phyloP scores from a whole-genome alignment of 192 early-diverging fungal species.

The Physocladia obscura region DNA sequence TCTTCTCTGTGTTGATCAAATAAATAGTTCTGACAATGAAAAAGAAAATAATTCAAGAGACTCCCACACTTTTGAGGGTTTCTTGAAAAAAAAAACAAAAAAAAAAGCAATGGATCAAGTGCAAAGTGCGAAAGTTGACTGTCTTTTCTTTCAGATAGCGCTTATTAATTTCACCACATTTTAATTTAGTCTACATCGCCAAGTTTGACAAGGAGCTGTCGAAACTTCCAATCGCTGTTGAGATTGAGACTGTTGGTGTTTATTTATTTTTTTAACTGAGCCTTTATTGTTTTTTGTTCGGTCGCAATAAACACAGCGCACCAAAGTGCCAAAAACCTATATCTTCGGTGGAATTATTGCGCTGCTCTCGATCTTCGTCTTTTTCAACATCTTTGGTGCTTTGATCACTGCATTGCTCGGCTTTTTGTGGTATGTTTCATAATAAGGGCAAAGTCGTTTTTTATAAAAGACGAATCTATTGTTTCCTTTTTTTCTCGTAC shows the following conservation, averaged over 20 bases:
- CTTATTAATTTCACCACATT: not conserved
- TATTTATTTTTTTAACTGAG: not conserved
- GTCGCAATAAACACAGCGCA: conserved; percentile 29
- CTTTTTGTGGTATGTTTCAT: conserved; percentile 67
- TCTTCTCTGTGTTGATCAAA: no score
- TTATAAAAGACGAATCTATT: no score
- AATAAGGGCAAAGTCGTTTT: no score
- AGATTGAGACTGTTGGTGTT: conserved; percentile 57
- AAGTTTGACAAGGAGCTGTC: conserved; percentile 76
- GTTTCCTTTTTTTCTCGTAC: no score
- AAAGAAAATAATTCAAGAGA: no score
- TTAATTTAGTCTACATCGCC: conserved; percentile 16
- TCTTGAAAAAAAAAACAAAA: no score
- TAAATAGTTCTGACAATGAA: no score
- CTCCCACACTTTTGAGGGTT: no score
- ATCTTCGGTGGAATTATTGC: conserved; percentile 62
- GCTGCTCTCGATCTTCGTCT: conserved; percentile 72
- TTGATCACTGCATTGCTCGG: conserved; percentile 85
- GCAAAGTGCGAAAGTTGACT: no score
- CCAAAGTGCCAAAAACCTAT: conserved; percentile 87
- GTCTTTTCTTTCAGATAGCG: no score
- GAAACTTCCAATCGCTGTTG: conserved; percentile 60
- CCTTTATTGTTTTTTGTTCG: not conserved
- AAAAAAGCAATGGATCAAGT: no score
- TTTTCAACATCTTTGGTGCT: conserved; percentile 78